These are phyloP conservation scores for Colletotrichum sp. DNA, from an alignment of 2,329 filamentous ascomycete genomes.

Conservation along the genomic window DNA sequence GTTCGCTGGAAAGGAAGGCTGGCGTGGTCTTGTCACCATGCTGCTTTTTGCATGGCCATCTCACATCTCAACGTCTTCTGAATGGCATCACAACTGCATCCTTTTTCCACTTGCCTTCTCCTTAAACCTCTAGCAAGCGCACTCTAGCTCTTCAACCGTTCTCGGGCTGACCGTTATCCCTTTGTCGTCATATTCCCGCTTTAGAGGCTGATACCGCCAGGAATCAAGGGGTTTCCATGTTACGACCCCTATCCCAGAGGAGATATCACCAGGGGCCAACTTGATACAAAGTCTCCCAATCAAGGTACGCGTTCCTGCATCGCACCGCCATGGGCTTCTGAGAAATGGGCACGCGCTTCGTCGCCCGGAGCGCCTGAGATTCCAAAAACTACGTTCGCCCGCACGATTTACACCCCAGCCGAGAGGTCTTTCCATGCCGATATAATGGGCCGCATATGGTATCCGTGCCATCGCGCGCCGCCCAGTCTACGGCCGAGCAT, in stretches of 20 bases:
- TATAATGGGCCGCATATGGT: background rate
- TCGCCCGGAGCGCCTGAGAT: background rate
- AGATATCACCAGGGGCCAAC: constrained; percentile 4
- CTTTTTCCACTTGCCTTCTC: background rate
- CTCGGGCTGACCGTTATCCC: background rate
- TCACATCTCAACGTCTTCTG: background rate
- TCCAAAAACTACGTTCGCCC: background rate
- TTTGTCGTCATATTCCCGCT: background rate
- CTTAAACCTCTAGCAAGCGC: background rate
- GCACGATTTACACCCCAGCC: background rate
- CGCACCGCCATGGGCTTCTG: background rate
- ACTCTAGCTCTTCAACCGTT: background rate
- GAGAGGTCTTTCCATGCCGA: background rate
- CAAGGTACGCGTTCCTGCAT: background rate
- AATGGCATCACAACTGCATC: background rate
- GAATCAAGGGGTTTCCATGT: background rate
- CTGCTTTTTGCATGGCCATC: background rate
- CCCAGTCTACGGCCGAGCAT: background rate
- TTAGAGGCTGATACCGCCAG: background rate
- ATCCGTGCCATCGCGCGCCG: background rate
- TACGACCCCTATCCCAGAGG: background rate
- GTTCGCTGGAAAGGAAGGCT: background rate
- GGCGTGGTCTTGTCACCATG: background rate
- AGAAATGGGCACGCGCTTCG: background rate
- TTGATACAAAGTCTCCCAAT: background rate